These are phyloP conservation scores for Kodamaea derodonti DNA, from an alignment of 1,139 yeast species.

Conservation along the genomic window DNA sequence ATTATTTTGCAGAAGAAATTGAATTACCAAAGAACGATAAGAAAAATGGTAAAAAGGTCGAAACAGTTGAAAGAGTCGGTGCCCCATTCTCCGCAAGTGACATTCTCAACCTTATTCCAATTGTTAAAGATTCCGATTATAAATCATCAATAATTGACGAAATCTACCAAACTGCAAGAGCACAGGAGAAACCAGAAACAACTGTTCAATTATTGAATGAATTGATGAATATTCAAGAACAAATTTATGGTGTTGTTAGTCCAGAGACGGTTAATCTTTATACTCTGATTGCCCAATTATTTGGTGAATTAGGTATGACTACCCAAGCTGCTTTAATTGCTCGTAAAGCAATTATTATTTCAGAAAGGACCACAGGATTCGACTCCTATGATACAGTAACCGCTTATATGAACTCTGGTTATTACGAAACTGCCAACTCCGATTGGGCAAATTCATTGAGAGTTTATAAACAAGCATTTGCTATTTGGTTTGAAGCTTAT, in stretches of 20 bases:
- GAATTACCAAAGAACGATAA: constrained; percentile 16
- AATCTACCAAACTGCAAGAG: constrained; percentile 67
- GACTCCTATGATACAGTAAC: constrained; percentile 78
- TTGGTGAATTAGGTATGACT: constrained; percentile 56
- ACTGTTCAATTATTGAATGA: constrained; percentile 63
- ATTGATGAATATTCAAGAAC: constrained; percentile 71
- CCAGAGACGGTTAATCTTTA: constrained; percentile 74
- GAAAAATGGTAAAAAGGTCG: constrained; percentile 32
- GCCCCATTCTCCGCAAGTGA: constrained; percentile 57
- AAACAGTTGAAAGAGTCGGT: constrained; percentile 20
- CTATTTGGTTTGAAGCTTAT: constrained; percentile 51
- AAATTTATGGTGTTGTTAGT: constrained; percentile 78
- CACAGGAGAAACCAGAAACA: constrained; percentile 41
- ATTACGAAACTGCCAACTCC: constrained; percentile 60
- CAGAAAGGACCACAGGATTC: constrained; percentile 77
- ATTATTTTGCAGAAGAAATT: constrained; percentile 26
- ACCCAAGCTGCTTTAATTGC: constrained; percentile 64
- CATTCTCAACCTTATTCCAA: constrained; percentile 66
- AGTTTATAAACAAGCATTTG: constrained; percentile 57
- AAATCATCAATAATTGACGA: constrained; percentile 71
- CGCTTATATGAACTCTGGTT: constrained; percentile 71
- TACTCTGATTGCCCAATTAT: constrained; percentile 60
- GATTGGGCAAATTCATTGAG: constrained; percentile 61
- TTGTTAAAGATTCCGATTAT: constrained; percentile 66
- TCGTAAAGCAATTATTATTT: constrained; percentile 67